Conservation (phyloP, 441 rosid species). For the Flueggea neowawraea region DNA sequence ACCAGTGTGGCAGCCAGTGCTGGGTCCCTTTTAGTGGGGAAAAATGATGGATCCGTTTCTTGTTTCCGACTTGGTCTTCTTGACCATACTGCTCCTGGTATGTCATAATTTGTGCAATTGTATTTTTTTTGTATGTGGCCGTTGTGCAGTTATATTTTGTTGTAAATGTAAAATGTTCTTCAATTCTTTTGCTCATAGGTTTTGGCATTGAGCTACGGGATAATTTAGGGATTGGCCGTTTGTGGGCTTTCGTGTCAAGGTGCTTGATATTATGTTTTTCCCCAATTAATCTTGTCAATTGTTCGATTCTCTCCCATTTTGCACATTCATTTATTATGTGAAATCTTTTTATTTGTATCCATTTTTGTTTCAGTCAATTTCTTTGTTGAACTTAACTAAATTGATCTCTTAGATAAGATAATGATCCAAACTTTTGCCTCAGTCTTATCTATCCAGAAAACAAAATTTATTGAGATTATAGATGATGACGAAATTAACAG, state of each 20-base stretch:
- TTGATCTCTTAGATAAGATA: too few relatives aligned
- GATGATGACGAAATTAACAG: not conserved
- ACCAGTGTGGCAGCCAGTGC: slow-evolving; percentile 54
- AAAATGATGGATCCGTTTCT: slow-evolving; percentile 67
- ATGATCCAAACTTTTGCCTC: too few relatives aligned
- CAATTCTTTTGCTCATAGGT: slow-evolving; percentile 33
- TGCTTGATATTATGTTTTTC: slow-evolving; percentile 13
- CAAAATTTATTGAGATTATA: not conserved
- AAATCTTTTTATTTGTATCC: too few relatives aligned
- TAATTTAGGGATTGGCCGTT: slow-evolving; percentile 72
- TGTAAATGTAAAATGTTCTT: not conserved
- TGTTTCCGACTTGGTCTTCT: slow-evolving; percentile 52
- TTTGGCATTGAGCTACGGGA: slow-evolving; percentile 70
- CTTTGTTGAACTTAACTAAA: too few relatives aligned
- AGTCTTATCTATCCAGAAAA: too few relatives aligned
- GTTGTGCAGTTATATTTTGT: not conserved
- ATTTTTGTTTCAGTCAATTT: too few relatives aligned
- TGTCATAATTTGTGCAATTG: slow-evolving; percentile 6
- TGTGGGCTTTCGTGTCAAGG: slow-evolving; percentile 95
- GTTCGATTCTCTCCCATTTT: not conserved
- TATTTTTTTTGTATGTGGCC: not conserved
- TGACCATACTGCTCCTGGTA: slow-evolving; percentile 60
- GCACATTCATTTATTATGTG: too few relatives aligned
- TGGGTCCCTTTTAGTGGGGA: slow-evolving; percentile 67
- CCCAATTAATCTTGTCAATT: not conserved